Evolutionary conservation across 306 rosid genomes (phyloP).

Genomic region (Biancaea sappan): DNA sequence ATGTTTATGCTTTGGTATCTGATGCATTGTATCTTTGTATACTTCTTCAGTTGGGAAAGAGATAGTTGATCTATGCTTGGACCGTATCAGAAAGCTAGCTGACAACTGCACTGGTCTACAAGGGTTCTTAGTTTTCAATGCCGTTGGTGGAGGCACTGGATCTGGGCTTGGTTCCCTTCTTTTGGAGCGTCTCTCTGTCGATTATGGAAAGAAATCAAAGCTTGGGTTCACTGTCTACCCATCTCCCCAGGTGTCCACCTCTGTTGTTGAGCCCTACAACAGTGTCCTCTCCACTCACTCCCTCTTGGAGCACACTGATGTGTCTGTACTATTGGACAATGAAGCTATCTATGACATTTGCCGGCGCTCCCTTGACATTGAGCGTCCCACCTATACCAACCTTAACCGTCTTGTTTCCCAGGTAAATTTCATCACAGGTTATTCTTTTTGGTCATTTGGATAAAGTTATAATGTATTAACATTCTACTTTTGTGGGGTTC

Average conservation of each 20-base stretch:
- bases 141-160: not conserved
- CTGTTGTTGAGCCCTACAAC: not conserved
- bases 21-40: no score
- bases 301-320: not conserved
- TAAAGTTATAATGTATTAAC: not conserved
- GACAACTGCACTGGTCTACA: not conserved
- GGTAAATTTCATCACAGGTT: not conserved
- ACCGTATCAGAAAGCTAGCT: not conserved
- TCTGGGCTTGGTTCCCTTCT: not conserved
- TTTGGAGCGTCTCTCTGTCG: not conserved
- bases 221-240: not conserved
- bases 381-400: not conserved
- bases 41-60: not conserved
- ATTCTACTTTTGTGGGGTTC: not conserved
- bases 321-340: not conserved
- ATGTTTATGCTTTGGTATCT: no score
- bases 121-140: not conserved
- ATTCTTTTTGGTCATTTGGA: no score
- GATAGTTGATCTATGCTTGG: not conserved
- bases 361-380: not conserved
- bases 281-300: not conserved
- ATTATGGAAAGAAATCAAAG: not conserved
- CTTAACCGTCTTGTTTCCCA: not conserved
- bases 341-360: not conserved
- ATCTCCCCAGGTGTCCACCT: not conserved